Conservation (phyloP, 495 filamentous ascomycete genomes). For the Penicillium lividum region DNA sequence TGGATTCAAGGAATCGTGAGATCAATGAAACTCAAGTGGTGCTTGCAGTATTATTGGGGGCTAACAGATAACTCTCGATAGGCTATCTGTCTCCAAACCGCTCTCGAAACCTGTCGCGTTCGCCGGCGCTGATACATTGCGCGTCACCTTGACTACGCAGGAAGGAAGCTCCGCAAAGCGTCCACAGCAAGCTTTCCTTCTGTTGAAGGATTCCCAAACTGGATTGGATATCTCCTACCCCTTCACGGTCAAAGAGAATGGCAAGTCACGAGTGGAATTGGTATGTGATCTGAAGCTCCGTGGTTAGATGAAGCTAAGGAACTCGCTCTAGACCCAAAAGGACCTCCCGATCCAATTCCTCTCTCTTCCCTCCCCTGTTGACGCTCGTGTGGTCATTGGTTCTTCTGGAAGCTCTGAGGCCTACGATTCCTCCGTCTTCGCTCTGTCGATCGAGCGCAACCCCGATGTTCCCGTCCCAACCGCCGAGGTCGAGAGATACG, state of each 20-base stretch:
- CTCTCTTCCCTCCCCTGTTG: constrained; percentile 60
- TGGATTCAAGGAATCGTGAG: constrained; percentile 73
- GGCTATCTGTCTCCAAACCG: constrained; percentile 62
- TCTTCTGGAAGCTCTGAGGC: constrained; percentile 78
- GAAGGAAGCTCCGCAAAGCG: constrained; percentile 76
- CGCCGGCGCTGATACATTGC: constrained; percentile 70
- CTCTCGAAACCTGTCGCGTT: constrained; percentile 66
- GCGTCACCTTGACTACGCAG: constrained; percentile 76
- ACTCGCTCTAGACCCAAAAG: constrained; percentile 67
- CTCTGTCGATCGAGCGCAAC: constrained; percentile 64
- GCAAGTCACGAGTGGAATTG: constrained; percentile 80
- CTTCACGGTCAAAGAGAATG: constrained; percentile 80
- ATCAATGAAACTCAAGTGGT: background rate
- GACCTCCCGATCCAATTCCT: constrained; percentile 88
- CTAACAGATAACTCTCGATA: constrained; percentile 35
- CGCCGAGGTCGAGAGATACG: constrained; percentile 70
- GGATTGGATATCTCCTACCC: constrained; percentile 89
- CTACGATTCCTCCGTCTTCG: constrained; percentile 63
- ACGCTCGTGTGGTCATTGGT: constrained; percentile 77
- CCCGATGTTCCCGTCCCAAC: constrained; percentile 58
- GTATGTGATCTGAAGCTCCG: constrained; percentile 51
- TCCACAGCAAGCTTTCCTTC: constrained; percentile 91
- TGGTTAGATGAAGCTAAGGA: constrained; percentile 11
- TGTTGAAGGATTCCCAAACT: constrained; percentile 69
- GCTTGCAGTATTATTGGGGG: background rate